Evolutionary conservation across 2,329 filamentous ascomycete genomes (phyloP).

Genomic region (Penicillium verrucosum): DNA sequence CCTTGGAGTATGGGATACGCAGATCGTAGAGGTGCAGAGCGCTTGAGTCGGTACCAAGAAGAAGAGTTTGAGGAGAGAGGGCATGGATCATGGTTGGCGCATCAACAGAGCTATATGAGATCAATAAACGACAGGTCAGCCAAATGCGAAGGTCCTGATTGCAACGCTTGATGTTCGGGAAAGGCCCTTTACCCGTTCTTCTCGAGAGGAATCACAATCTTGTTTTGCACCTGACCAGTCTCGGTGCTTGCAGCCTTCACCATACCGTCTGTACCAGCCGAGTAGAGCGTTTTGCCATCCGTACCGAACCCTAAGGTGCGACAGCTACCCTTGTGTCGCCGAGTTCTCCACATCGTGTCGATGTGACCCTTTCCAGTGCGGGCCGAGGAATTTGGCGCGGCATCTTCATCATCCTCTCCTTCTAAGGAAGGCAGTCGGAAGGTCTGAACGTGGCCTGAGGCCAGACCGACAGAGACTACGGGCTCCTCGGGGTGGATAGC

Average conservation of each 20-base stretch:
- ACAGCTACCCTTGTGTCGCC: slow-evolving; percentile 91
- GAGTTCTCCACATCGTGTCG: slow-evolving; percentile 79
- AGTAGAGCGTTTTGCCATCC: slow-evolving; percentile 68
- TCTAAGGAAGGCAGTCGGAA: slow-evolving; percentile 67
- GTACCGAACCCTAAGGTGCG: slow-evolving; percentile 72
- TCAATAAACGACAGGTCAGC: slow-evolving; percentile 9
- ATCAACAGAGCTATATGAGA: slow-evolving; percentile 54
- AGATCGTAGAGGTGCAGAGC: slow-evolving; percentile 86
- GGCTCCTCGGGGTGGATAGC: slow-evolving; percentile 81
- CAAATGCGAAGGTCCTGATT: not conserved
- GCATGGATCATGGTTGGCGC: slow-evolving; percentile 77
- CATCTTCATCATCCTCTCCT: slow-evolving; percentile 50
- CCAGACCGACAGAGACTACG: slow-evolving; percentile 79
- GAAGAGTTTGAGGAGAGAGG: slow-evolving; percentile 80
- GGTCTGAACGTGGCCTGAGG: slow-evolving; percentile 79
- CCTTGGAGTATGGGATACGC: slow-evolving; percentile 55
- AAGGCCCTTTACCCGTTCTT: slow-evolving; percentile 40
- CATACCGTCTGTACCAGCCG: slow-evolving; percentile 60
- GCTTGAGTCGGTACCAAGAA: slow-evolving; percentile 87
- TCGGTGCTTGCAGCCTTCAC: slow-evolving; percentile 59
- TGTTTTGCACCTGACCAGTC: slow-evolving; percentile 69
- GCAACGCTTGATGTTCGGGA: slow-evolving; percentile 4
- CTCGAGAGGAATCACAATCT: slow-evolving; percentile 67
- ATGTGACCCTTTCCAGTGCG: slow-evolving; percentile 69
- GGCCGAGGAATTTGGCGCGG: slow-evolving; percentile 39